These are phyloP conservation scores for Annulohypoxylon moriforme DNA, from an alignment of 495 filamentous ascomycete genomes.

Conservation along the genomic window DNA sequence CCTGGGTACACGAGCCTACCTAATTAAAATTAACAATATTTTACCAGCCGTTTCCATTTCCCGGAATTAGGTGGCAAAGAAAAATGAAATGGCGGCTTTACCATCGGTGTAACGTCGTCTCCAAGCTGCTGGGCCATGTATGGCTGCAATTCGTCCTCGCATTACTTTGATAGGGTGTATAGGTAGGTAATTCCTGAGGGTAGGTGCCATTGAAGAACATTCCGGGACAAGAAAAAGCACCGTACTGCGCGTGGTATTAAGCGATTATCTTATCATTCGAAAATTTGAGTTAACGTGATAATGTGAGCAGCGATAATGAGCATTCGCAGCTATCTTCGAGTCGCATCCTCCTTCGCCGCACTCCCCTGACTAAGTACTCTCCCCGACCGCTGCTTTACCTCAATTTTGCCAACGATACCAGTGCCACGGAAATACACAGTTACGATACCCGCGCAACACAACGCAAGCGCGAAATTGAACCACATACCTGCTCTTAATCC, in stretches of 20 bases:
- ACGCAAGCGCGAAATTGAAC: constrained; percentile 61
- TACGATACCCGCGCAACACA: constrained; percentile 53
- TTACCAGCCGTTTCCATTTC: constrained; percentile 14
- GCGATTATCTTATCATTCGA: constrained; percentile 1
- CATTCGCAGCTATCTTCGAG: constrained; percentile 18
- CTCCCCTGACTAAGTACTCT: constrained; percentile 6
- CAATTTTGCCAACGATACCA: constrained; percentile 58
- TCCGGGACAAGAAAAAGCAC: constrained; percentile 28
- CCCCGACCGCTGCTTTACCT: constrained; percentile 18
- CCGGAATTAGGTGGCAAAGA: neutral
- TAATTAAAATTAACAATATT: constrained; percentile 7
- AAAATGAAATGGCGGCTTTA: neutral
- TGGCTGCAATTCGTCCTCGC: neutral
- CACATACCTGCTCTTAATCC: constrained; percentile 66
- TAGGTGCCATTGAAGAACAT: constrained; percentile 12
- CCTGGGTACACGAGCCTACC: neutral
- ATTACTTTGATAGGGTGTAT: constrained; percentile 13
- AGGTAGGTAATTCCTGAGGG: constrained; percentile 1
- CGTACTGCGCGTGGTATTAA: constrained; percentile 13
- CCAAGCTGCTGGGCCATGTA: constrained; percentile 2
- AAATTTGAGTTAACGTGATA: neutral
- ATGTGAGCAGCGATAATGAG: neutral
- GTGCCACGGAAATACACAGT: constrained; percentile 56
- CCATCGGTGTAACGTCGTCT: constrained; percentile 7
- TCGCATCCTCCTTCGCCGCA: constrained; percentile 10